Evolutionary conservation across 2,329 filamentous ascomycete species (phyloP).

Genomic region (Cyphellophora europaea): DNA sequence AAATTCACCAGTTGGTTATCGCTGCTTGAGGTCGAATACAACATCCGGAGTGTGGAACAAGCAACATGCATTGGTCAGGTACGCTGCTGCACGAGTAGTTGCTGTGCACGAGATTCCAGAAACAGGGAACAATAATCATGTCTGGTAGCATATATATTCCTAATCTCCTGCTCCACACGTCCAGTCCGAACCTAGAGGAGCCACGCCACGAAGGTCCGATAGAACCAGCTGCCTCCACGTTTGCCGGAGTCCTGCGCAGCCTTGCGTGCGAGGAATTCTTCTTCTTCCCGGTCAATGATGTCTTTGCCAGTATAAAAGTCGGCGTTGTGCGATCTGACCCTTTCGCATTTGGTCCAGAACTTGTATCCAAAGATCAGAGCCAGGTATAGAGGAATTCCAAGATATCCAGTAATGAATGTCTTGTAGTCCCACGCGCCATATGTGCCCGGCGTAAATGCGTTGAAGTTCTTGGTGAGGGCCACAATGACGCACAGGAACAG

Average conservation of each 20-base stretch:
- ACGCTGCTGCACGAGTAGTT: no score
- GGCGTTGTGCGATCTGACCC: conserved; percentile 48
- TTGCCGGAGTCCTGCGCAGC: conserved; percentile 32
- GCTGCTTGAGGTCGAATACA: no score
- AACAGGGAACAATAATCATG: no score
- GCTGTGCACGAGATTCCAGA: no score
- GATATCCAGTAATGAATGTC: conserved; percentile 68
- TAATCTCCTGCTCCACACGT: no score
- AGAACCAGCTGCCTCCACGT: conserved; percentile 40
- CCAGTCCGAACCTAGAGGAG: conserved; percentile 48
- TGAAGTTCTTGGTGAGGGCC: conserved; percentile 73
- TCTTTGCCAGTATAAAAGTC: conserved; percentile 68
- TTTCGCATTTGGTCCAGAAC: conserved; percentile 43
- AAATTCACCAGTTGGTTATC: no score
- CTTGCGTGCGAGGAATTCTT: conserved; percentile 54
- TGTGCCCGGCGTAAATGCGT: conserved; percentile 50
- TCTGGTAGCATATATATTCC: no score
- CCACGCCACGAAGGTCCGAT: conserved; percentile 51
- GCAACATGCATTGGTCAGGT: no score
- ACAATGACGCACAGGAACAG: conserved; percentile 64
- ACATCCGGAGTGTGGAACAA: no score
- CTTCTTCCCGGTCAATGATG: conserved; percentile 63
- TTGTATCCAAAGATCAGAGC: conserved; percentile 62
- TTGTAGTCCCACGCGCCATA: conserved; percentile 59
- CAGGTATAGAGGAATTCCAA: conserved; percentile 68